phyloP scores from a whole-genome alignment of 768 basidiomycete genomes.

The Tricholoma matsutake region DNA sequence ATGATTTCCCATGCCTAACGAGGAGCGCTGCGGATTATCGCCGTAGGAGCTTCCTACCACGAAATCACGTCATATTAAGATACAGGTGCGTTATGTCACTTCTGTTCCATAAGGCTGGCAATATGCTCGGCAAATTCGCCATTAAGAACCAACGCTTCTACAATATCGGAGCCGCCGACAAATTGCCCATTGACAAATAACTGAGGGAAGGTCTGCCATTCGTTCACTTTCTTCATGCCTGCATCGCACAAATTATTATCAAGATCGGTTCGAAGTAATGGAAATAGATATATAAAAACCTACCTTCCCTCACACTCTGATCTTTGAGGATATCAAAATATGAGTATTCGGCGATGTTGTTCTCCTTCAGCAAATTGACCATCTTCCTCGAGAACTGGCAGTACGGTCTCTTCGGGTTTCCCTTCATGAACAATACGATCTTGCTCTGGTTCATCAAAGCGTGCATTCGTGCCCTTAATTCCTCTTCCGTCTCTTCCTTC shows the following conservation, averaged over 20 bases:
- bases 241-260: not conserved
- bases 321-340: slow-evolving; percentile 84
- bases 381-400: slow-evolving; percentile 87
- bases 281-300: slow-evolving; percentile 14
- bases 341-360: slow-evolving; percentile 56
- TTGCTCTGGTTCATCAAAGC: slow-evolving; percentile 74
- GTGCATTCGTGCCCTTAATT: slow-evolving; percentile 62
- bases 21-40: too few relatives aligned
- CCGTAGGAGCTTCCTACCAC: too few relatives aligned
- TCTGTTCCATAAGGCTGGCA: not conserved
- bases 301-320: slow-evolving; percentile 78
- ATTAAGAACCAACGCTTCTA: slow-evolving; percentile 80
- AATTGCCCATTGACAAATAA: slow-evolving; percentile 88
- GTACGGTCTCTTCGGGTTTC: slow-evolving; percentile 68
- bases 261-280: not conserved
- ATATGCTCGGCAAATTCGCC: slow-evolving; percentile 65
- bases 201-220: slow-evolving; percentile 91
- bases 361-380: slow-evolving; percentile 59
- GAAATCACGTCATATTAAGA: not conserved
- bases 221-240: slow-evolving; percentile 75
- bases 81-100: not conserved
- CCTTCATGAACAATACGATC: slow-evolving; percentile 92
- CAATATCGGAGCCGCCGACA: slow-evolving; percentile 92
- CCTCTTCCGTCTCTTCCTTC: slow-evolving; percentile 54
- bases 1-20: too few relatives aligned